Evolutionary conservation across 1,284 basidiomycete genomes (phyloP), one percentile per base, ranked within the genome.

Genomic region (Rhodotorula mucilaginosa): DNA sequence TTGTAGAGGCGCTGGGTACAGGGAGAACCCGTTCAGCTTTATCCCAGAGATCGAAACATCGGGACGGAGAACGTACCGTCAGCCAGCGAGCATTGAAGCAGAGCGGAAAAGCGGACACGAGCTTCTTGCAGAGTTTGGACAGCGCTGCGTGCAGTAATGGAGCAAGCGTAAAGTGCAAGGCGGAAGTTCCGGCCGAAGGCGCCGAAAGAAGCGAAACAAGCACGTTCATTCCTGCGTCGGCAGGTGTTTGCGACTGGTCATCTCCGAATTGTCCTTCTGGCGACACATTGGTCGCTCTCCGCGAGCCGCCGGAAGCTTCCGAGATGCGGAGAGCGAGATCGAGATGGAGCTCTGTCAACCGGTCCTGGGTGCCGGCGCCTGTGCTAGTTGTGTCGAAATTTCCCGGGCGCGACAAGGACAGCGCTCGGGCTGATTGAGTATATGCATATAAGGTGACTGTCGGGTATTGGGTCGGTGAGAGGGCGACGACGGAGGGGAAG

Each of bases 11-110:
- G 62, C 71, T 73, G 34, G 16, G 13, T 16, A 5, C 1, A 29
- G 12, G 46, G 13, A 23, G 4, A 15, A 7, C 8, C 19, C 12
- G 15, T 5, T 10, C 34, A 12, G 34, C 62, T 18, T 19, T 19
- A 34, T 12, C 21, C 6, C 16, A 29, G 2, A 0, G 5, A 23
- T 46, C 19, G 2, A 18, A 8, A 44, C 4, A 13, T 8, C 15
- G 13, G 8, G n/a, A 44, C 44, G 52, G 46, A 18, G 7, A 47
- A 34, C 51, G 18, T 21, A 65, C 65, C 5, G 67, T 51, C 10
- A 68, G 47, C 69, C 69, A 74, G 13, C 34, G 21, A 1, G 67
- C 39, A 31, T 71, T 71, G 67, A 74, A 71, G 58, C 65, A 67
- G 2, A 67, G 26, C 56, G 69, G 70, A 29, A 71, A 74, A 2